A percentile compares a stretch with the other conserved stretches of the same genome.
Conservation (phyloP, 208 protist species). For the Leishmania aethiopica region DNA sequence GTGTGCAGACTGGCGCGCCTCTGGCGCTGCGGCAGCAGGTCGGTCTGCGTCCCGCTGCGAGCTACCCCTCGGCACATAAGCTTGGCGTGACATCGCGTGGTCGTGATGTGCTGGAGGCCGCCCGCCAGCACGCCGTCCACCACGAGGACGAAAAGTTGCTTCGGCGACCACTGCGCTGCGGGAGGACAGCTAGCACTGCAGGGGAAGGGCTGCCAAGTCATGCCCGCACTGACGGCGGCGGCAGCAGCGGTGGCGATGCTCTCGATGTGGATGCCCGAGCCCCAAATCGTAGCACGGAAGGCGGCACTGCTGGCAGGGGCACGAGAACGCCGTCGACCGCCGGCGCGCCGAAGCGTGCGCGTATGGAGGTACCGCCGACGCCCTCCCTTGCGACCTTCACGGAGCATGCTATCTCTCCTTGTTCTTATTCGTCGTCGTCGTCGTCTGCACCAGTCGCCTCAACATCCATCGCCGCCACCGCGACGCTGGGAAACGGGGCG, state of each 20-base stretch:
- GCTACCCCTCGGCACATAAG: constrained; percentile 36
- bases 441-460: neutral
- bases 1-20: constrained; percentile 41
- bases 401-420: neutral
- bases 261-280: neutral
- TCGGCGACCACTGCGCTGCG: constrained; percentile 22
- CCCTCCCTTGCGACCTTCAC: neutral
- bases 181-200: neutral
- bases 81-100: constrained; percentile 60
- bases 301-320: neutral
- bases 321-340: neutral
- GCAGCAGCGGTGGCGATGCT: neutral
- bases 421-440: neutral
- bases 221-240: neutral
- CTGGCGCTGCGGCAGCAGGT: constrained; percentile 38
- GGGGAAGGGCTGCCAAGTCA: constrained; percentile 8
- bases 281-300: neutral
- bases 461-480: neutral
- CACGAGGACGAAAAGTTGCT: constrained; percentile 44
- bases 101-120: constrained; percentile 56
- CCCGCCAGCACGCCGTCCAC: constrained; percentile 40
- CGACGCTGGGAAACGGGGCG: neutral
- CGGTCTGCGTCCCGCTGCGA: constrained; percentile 14
- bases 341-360: constrained; percentile 7
- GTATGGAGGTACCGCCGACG: neutral